Evolutionary conservation across 2,329 filamentous ascomycete species (phyloP).

Genomic region (Westerdykella aurantiaca): DNA sequence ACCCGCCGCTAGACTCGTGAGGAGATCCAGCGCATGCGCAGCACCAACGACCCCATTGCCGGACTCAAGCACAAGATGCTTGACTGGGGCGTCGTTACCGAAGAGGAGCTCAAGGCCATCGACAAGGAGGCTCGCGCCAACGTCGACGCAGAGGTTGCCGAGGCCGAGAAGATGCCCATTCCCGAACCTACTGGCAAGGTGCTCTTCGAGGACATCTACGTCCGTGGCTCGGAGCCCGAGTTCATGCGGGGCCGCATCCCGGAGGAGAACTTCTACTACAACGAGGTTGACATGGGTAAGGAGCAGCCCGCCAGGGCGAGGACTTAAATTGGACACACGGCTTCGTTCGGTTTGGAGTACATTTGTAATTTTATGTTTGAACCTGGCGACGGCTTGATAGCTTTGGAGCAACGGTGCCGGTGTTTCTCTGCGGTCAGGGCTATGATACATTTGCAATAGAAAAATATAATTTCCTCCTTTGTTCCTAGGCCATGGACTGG

Average conservation of each 20-base stretch:
- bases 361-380: background rate
- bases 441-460: too few relatives aligned
- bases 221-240: constrained; percentile 75
- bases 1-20: constrained; percentile 64
- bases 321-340: constrained; percentile 13
- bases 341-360: background rate
- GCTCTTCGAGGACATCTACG: constrained; percentile 95
- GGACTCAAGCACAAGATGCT: constrained; percentile 97
- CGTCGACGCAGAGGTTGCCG: constrained; percentile 85
- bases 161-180: constrained; percentile 78
- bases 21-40: constrained; percentile 99
- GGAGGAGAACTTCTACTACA: constrained; percentile 86
- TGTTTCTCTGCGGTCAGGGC: too few relatives aligned
- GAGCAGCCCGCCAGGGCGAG: constrained; percentile 32
- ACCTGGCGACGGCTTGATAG: background rate
- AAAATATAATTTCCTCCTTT: too few relatives aligned
- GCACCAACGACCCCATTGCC: constrained; percentile 95
- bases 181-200: constrained; percentile 77
- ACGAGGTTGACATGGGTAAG: constrained; percentile 38
- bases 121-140: constrained; percentile 86
- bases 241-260: constrained; percentile 82
- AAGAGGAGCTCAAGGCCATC: constrained; percentile 93
- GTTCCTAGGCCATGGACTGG: too few relatives aligned
- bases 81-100: constrained; percentile 84
- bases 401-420: background rate